Percentiles rank a stretch among this genome's conserved stretches.
These are phyloP conservation scores for Cercospora citrullina DNA, from an alignment of 2,329 filamentous ascomycete species.

Conservation along the genomic window DNA sequence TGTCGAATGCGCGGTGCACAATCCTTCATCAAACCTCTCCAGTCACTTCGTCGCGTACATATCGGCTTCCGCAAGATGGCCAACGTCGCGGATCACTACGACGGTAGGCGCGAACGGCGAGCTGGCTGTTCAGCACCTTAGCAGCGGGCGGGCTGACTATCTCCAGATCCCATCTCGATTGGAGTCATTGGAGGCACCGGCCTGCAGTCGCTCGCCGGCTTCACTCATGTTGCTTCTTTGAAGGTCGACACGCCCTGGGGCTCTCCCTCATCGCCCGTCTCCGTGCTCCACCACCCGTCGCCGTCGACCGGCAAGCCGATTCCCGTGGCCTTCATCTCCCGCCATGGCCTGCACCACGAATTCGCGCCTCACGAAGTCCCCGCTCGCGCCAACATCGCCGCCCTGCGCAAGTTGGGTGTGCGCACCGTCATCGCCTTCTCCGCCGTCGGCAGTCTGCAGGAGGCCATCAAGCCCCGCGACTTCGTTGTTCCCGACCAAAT, in stretches of 20 bases:
- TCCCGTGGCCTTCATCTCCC: slow-evolving; percentile 84
- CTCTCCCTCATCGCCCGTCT: slow-evolving; percentile 71
- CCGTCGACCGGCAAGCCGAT: slow-evolving; percentile 62
- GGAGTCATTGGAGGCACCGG: slow-evolving; percentile 72
- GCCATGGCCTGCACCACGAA: slow-evolving; percentile 87
- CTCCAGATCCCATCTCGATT: slow-evolving; percentile 50
- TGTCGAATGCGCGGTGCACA: background rate
- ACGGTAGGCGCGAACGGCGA: slow-evolving; percentile 26
- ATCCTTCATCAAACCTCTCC: background rate
- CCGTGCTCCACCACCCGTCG: slow-evolving; percentile 82
- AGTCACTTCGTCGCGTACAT: slow-evolving; percentile 27
- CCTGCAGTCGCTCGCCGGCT: slow-evolving; percentile 81
- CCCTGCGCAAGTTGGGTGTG: slow-evolving; percentile 86
- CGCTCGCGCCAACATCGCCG: slow-evolving; percentile 93
- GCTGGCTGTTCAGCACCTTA: background rate
- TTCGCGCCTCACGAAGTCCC: slow-evolving; percentile 94
- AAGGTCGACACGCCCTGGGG: slow-evolving; percentile 87
- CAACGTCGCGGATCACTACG: slow-evolving; percentile 37
- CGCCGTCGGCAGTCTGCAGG: slow-evolving; percentile 87
- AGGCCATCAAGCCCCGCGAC: slow-evolving; percentile 91
- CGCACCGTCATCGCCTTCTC: slow-evolving; percentile 91
- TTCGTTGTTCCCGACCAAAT: slow-evolving; percentile 96
- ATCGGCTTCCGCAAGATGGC: slow-evolving; percentile 41
- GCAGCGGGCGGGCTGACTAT: background rate
- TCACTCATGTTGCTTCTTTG: slow-evolving; percentile 78